Percentiles rank a stretch among this genome's conserved stretches.
Evolutionary conservation across 2,329 filamentous ascomycete genomes (phyloP).

Genomic region (Apiospora rasikravindrae): DNA sequence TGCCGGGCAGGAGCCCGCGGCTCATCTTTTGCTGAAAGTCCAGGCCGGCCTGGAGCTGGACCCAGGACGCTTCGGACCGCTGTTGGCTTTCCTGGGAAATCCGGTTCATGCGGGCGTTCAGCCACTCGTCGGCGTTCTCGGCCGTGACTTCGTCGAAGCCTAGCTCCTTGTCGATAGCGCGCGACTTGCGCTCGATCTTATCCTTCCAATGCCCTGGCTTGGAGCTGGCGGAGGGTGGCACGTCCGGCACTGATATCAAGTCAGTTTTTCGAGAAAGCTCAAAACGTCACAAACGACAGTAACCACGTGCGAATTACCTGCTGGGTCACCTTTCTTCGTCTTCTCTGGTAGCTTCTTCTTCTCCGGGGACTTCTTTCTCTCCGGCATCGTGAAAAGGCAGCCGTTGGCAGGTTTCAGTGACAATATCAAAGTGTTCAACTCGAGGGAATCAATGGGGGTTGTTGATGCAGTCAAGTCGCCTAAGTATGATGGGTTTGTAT

Average conservation of each 20-base stretch:
- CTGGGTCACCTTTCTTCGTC: neutral
- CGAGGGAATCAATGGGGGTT: neutral
- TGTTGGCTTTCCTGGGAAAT: neutral
- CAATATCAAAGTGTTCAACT: neutral
- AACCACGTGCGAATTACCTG: neutral
- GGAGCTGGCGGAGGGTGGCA: neutral
- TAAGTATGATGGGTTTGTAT: neutral
- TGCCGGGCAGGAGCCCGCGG: constrained; percentile 2
- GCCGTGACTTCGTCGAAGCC: neutral
- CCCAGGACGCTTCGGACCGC: neutral
- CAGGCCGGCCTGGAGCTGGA: neutral
- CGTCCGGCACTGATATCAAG: neutral
- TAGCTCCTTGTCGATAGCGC: neutral
- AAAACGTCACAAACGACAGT: neutral
- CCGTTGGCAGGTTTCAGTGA: neutral
- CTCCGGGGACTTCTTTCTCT: neutral
- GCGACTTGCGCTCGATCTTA: constrained; percentile 8
- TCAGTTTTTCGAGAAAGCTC: neutral
- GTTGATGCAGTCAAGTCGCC: neutral
- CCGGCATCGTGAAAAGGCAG: neutral
- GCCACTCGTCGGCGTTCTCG: neutral
- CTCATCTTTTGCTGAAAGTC: constrained; percentile 9
- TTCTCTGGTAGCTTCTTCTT: neutral
- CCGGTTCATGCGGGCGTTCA: neutral
- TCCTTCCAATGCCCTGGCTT: neutral